Conservation (phyloP, 441 rosid genomes). For the Hura crepitans region DNA sequence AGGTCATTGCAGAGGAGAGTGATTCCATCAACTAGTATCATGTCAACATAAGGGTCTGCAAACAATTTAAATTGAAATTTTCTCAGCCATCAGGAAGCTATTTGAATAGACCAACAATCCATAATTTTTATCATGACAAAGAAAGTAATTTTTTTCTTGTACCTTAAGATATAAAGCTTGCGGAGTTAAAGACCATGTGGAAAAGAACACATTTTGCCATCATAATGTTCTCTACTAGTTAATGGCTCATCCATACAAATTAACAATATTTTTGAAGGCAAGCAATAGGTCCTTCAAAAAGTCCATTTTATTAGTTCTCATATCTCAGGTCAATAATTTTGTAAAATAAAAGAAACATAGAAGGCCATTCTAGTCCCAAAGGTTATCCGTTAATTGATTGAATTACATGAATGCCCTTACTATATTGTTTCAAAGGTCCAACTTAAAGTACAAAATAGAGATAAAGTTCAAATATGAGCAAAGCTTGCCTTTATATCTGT, state of each 20-base stretch:
- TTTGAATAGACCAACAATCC: not conserved
- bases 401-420: not conserved
- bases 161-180: not conserved
- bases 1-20: constrained; percentile 85
- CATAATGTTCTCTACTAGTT: not conserved
- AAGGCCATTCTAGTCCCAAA: too few species aligned
- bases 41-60: constrained; percentile 76
- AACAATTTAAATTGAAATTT: constrained; percentile 16
- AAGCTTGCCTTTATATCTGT: constrained; percentile 75
- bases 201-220: not conserved
- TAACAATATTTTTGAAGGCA: too few species aligned
- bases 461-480: not conserved
- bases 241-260: constrained; percentile 7
- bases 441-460: constrained; percentile 2
- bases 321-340: too few species aligned
- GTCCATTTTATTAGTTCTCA: too few species aligned
- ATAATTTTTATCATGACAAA: not conserved
- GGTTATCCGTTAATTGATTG: not conserved
- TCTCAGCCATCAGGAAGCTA: constrained; percentile 13
- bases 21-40: constrained; percentile 84
- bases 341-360: too few species aligned
- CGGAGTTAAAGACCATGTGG: not conserved
- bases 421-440: not conserved
- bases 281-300: too few species aligned
- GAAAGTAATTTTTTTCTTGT: not conserved